phyloP scores from a whole-genome alignment of 139 green algal species.

The Tetradesmus obliquus region DNA sequence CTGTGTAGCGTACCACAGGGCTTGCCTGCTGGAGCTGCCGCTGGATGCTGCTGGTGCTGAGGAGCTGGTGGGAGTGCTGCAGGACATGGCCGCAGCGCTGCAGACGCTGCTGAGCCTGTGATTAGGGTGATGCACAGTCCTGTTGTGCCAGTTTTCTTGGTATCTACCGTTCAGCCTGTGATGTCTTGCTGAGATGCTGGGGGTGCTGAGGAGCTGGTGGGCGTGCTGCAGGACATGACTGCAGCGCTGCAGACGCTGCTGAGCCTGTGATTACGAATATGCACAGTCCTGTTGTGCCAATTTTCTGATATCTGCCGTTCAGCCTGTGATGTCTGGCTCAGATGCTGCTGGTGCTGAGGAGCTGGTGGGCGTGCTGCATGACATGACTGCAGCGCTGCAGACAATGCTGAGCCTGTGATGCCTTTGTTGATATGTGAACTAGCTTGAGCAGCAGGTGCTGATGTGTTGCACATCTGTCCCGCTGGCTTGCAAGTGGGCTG shows the following conservation, averaged over 20 bases:
- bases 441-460: no score
- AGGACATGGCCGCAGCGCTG: slow-evolving; percentile 50
- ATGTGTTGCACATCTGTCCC: no score
- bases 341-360: slow-evolving; percentile 30
- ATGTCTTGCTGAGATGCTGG: neutral
- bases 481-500: no score
- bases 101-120: slow-evolving; percentile 55
- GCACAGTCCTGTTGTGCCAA: no score
- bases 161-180: neutral
- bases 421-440: no score
- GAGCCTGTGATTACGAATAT: slow-evolving; percentile 54
- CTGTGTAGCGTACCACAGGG: slow-evolving; percentile 79
- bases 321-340: no score
- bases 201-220: slow-evolving; percentile 42
- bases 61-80: slow-evolving; percentile 43
- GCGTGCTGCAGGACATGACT: slow-evolving; percentile 42
- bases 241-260: slow-evolving; percentile 53
- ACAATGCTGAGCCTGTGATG: slow-evolving; percentile 57
- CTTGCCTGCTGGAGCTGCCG: slow-evolving; percentile 58
- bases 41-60: slow-evolving; percentile 45
- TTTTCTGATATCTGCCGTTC: no score
- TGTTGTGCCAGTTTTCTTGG: neutral
- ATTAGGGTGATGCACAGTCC: neutral
- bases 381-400: slow-evolving; percentile 50
- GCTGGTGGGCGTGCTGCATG: slow-evolving; percentile 39